Evolutionary conservation across 2,329 filamentous ascomycete species (phyloP).

Genomic region (Beauveria australis): DNA sequence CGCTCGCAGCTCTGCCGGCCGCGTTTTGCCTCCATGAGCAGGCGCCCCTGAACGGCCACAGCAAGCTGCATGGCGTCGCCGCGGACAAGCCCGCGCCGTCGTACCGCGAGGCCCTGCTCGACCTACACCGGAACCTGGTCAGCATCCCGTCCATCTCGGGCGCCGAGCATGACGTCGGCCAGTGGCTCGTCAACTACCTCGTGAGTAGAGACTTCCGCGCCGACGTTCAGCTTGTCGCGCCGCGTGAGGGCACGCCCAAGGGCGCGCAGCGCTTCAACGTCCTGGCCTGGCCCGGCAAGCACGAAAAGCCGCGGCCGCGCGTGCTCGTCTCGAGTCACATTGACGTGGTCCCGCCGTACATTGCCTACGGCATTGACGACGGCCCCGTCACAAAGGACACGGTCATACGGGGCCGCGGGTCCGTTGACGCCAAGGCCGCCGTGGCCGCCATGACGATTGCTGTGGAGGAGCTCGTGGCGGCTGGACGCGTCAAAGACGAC

Average conservation of each 20-base stretch:
- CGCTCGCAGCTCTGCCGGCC: neutral
- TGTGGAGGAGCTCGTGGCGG: constrained; percentile 43
- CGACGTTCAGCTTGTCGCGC: constrained; percentile 32
- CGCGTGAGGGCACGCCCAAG: constrained; percentile 20
- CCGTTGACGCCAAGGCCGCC: constrained; percentile 62
- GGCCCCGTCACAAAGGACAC: constrained; percentile 35
- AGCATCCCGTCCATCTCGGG: constrained; percentile 64
- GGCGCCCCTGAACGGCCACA: neutral
- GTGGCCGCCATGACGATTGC: constrained; percentile 70
- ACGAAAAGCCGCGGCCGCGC: constrained; percentile 40
- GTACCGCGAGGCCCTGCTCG: constrained; percentile 49
- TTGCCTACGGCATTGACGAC: constrained; percentile 55
- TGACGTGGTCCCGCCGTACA: constrained; percentile 67
- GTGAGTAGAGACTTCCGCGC: constrained; percentile 35
- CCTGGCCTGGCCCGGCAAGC: constrained; percentile 53
- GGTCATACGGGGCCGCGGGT: constrained; percentile 63
- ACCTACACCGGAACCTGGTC: constrained; percentile 68
- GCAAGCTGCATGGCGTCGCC: neutral
- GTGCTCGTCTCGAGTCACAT: constrained; percentile 74
- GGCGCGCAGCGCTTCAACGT: constrained; percentile 55
- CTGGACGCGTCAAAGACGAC: constrained; percentile 31
- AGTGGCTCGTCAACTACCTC: constrained; percentile 62
- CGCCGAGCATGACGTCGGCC: constrained; percentile 59
- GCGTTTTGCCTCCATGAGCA: neutral
- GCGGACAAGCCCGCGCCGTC: constrained; percentile 20